Evolutionary conservation across 495 filamentous ascomycete genomes (phyloP).

Genomic region (Aspergillus indologenus): DNA sequence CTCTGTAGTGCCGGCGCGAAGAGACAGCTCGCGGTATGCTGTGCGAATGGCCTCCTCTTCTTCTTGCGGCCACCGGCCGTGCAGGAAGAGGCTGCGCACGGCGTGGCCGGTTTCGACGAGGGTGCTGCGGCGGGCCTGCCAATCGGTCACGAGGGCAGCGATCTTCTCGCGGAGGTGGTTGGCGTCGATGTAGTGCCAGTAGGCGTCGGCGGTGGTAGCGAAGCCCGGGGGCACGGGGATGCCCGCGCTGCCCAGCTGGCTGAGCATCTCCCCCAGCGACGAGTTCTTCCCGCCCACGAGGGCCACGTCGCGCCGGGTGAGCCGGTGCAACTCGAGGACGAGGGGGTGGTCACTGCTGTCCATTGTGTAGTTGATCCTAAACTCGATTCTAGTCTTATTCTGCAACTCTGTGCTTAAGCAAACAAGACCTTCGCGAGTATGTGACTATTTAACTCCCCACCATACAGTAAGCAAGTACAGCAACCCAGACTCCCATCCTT

Average conservation of each 20-base stretch:
- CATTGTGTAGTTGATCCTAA: too few species aligned
- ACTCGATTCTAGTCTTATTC: too few species aligned
- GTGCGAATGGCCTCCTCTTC: slow-evolving; percentile 1
- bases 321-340: neutral
- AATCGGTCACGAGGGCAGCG: slow-evolving; percentile 12
- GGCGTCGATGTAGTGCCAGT: slow-evolving; percentile 29
- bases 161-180: slow-evolving; percentile 30
- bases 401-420: too few species aligned
- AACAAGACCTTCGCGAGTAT: too few species aligned
- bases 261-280: slow-evolving; percentile 38
- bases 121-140: slow-evolving; percentile 8
- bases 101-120: slow-evolving; percentile 15
- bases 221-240: slow-evolving; percentile 33
- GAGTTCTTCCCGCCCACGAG: slow-evolving; percentile 35
- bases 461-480: too few species aligned
- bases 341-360: neutral
- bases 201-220: slow-evolving; percentile 31
- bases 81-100: slow-evolving; percentile 27
- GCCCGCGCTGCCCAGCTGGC: slow-evolving; percentile 19
- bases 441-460: too few species aligned
- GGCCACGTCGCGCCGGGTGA: slow-evolving; percentile 5
- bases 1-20: slow-evolving; percentile 14
- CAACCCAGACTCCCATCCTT: too few species aligned
- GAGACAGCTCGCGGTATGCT: slow-evolving; percentile 10
- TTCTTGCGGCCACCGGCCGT: slow-evolving; percentile 10